A percentile compares a stretch with the other conserved stretches of the same genome.
Evolutionary conservation across 2,329 filamentous ascomycete species (phyloP).

Genomic region (Penicillium sp.): DNA sequence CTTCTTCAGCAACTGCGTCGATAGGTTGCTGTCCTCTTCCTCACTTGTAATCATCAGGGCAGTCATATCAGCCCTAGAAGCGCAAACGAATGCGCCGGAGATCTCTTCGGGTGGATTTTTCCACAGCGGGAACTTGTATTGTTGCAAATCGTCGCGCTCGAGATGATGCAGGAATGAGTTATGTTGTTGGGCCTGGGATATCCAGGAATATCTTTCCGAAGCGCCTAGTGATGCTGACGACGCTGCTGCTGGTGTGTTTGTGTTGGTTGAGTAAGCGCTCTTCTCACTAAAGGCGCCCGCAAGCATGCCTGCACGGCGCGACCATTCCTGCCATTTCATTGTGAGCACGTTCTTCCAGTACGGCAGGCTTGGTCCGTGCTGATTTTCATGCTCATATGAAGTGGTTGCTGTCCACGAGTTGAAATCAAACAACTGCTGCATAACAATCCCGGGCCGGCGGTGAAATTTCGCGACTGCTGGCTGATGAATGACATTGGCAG

Average conservation of each 20-base stretch:
- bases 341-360: constrained; percentile 29
- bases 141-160: constrained; percentile 42
- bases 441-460: constrained; percentile 50
- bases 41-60: not conserved
- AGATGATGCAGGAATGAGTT: constrained; percentile 49
- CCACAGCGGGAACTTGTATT: constrained; percentile 47
- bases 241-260: not conserved
- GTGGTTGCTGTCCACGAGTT: constrained; percentile 16
- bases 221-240: constrained; percentile 31
- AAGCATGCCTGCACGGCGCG: constrained; percentile 23
- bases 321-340: constrained; percentile 26
- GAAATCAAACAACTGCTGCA: constrained; percentile 52
- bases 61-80: constrained; percentile 48
- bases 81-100: constrained; percentile 53
- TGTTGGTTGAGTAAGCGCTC: not conserved
- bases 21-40: not conserved
- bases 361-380: constrained; percentile 32
- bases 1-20: constrained; percentile 8
- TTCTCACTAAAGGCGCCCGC: constrained; percentile 47
- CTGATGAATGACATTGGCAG: constrained; percentile 56
- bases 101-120: constrained; percentile 50
- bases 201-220: constrained; percentile 48
- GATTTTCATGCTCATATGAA: constrained; percentile 21
- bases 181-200: constrained; percentile 45
- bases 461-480: constrained; percentile 54